Conservation (phyloP, 148 eudicot genomes). For the Chenopodium suecicum region DNA sequence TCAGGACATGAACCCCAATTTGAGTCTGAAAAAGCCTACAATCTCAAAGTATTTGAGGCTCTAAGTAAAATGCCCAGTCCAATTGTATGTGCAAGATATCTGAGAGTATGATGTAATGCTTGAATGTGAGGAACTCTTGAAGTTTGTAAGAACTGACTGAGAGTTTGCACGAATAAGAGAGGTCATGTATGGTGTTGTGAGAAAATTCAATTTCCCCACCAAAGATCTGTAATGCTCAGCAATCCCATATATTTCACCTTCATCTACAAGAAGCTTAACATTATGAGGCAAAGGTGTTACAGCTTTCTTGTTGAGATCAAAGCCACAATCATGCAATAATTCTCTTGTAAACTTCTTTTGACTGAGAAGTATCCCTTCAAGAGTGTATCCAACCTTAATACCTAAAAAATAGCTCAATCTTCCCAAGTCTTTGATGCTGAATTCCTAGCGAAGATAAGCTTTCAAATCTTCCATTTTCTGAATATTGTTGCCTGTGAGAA, state of each 20-base stretch:
- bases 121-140: too few relatives aligned
- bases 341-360: not conserved
- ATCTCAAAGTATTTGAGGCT: too few relatives aligned
- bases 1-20: too few relatives aligned
- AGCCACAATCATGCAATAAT: not conserved
- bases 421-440: not conserved
- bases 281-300: not conserved
- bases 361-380: not conserved
- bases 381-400: not conserved
- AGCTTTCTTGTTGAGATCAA: not conserved
- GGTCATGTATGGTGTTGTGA: not conserved
- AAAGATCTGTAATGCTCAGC: not conserved
- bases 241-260: not conserved
- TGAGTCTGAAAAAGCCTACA: too few relatives aligned
- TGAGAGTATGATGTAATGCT: too few relatives aligned
- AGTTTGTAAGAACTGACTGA: not conserved
- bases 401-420: not conserved
- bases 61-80: too few relatives aligned
- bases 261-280: not conserved
- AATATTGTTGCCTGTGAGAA: not conserved
- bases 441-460: not conserved
- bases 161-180: not conserved
- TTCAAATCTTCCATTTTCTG: not conserved
- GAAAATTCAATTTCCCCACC: not conserved
- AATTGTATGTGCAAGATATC: too few relatives aligned